Percentiles rank a stretch among this genome's conserved stretches.
Evolutionary conservation across 768 basidiomycete genomes (phyloP).

Genomic region (Boletus vinaceobasis): DNA sequence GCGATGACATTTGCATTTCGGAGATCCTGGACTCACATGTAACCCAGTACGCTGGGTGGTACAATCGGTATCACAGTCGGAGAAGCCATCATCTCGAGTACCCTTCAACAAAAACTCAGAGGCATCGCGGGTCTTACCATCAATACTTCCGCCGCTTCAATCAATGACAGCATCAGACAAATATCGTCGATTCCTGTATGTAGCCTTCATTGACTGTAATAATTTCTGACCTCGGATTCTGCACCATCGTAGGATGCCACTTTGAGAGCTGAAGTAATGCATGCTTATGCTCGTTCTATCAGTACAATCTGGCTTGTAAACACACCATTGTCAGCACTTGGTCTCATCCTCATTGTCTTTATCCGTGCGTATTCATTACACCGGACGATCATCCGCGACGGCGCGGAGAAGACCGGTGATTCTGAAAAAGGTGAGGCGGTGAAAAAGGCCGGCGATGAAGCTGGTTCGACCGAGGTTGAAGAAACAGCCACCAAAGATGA

Average conservation of each 20-base stretch:
- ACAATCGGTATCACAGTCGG: slow-evolving; percentile 74
- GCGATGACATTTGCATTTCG: neutral
- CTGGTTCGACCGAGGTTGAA: neutral
- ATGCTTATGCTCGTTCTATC: slow-evolving; percentile 36
- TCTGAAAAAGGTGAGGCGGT: slow-evolving; percentile 25
- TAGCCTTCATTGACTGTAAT: neutral
- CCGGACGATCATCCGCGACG: slow-evolving; percentile 19
- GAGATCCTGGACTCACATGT: neutral
- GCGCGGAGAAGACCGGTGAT: slow-evolving; percentile 20
- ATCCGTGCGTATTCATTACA: slow-evolving; percentile 37
- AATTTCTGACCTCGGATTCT: slow-evolving; percentile 7
- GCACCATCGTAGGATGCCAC: slow-evolving; percentile 24
- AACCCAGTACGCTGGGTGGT: slow-evolving; percentile 59
- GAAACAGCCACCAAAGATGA: neutral
- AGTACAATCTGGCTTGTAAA: slow-evolving; percentile 40
- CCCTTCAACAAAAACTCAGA: slow-evolving; percentile 24
- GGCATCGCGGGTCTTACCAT: slow-evolving; percentile 26
- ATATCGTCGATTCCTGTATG: slow-evolving; percentile 35
- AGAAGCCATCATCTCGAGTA: slow-evolving; percentile 65
- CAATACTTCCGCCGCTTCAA: slow-evolving; percentile 40
- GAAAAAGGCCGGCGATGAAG: neutral
- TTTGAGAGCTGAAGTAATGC: slow-evolving; percentile 31
- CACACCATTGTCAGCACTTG: slow-evolving; percentile 29
- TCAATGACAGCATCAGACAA: slow-evolving; percentile 46
- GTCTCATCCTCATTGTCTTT: slow-evolving; percentile 32